Conservation (phyloP, 2,329 filamentous ascomycete genomes). For the Herpotrichia juniperi region DNA sequence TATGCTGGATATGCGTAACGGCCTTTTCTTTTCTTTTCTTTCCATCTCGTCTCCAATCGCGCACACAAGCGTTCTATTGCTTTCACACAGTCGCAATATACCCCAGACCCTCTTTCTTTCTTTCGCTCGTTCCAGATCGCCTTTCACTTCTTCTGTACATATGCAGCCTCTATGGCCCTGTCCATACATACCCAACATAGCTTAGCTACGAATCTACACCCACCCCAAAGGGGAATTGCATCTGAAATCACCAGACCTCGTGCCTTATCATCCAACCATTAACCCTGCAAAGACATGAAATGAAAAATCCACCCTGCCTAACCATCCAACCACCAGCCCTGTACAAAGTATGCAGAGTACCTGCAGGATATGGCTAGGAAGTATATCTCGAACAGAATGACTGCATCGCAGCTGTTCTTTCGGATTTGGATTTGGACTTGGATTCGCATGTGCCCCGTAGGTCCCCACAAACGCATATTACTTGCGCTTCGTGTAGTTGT, state of each 20-base stretch:
- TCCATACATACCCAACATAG: constrained; percentile 3
- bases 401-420: neutral
- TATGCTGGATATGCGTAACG: neutral
- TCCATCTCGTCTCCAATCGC: neutral
- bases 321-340: too few species aligned
- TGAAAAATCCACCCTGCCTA: too few species aligned
- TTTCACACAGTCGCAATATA: neutral
- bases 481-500: too few species aligned
- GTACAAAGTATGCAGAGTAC: too few species aligned
- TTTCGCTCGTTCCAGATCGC: neutral
- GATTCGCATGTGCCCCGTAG: too few species aligned
- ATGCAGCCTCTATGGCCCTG: neutral
- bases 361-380: neutral
- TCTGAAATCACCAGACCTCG: too few species aligned
- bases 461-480: too few species aligned
- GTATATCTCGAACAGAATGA: neutral
- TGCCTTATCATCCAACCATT: too few species aligned
- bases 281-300: too few species aligned
- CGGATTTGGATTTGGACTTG: too few species aligned
- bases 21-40: neutral
- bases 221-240: neutral
- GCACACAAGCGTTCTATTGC: neutral
- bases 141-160: neutral
- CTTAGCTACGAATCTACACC: too few species aligned
- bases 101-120: neutral